phyloP scores from a whole-genome alignment of 2,329 filamentous ascomycete genomes.

The Monilinia aucupariae region DNA sequence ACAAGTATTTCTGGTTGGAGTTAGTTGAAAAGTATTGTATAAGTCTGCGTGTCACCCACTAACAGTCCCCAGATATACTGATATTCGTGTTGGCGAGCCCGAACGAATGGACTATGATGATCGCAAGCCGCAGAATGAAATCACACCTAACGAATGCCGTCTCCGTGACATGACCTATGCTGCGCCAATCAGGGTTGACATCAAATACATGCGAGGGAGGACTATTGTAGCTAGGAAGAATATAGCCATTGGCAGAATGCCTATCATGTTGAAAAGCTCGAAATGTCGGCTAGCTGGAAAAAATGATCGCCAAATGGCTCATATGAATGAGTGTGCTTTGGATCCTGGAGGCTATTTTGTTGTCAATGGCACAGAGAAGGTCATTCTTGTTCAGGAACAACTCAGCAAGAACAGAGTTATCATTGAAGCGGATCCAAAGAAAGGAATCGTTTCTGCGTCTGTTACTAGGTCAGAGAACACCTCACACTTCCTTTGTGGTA shows the following conservation, averaged over 20 bases:
- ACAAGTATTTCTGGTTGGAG: conserved; percentile 88
- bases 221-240: conserved; percentile 68
- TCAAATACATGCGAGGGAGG: conserved; percentile 80
- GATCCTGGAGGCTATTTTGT: conserved; percentile 98
- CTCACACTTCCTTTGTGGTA: neutral
- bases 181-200: conserved; percentile 87
- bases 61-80: conserved; percentile 53
- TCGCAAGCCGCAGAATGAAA: conserved; percentile 61
- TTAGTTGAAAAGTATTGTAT: conserved; percentile 28
- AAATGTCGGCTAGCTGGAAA: conserved; percentile 84
- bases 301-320: conserved; percentile 80
- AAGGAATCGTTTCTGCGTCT: conserved; percentile 88
- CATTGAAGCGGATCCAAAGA: conserved; percentile 87
- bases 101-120: conserved; percentile 73
- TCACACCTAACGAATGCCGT: conserved; percentile 94
- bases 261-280: conserved; percentile 93
- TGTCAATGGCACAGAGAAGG: conserved; percentile 95
- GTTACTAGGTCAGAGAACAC: conserved; percentile 59
- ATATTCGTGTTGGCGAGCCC: conserved; percentile 81
- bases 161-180: conserved; percentile 97
- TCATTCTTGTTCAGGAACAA: conserved; percentile 97
- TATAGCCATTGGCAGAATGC: conserved; percentile 82
- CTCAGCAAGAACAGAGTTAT: conserved; percentile 99
- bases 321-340: conserved; percentile 89
- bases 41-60: neutral